Evolutionary conservation across 768 basidiomycete species (phyloP).

Genomic region (Hericium erinaceus): DNA sequence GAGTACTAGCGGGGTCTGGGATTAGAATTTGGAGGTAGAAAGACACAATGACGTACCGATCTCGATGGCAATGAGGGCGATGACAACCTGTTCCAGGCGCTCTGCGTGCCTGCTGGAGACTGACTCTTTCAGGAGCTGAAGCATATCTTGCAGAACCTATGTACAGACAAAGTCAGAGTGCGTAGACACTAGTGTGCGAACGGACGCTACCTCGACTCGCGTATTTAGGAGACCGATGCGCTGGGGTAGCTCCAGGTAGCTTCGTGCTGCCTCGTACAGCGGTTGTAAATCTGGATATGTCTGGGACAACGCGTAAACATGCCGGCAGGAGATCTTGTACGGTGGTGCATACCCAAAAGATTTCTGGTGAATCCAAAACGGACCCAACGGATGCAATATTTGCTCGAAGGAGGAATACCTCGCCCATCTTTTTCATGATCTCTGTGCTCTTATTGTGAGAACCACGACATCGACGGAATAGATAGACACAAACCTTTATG

Average conservation of each 20-base stretch:
- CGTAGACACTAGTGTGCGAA: background rate
- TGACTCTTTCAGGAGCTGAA: conserved; percentile 89
- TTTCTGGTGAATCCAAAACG: conserved; percentile 92
- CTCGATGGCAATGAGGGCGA: conserved; percentile 82
- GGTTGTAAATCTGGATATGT: conserved; percentile 93
- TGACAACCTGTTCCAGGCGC: conserved; percentile 87
- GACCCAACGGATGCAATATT: conserved; percentile 95
- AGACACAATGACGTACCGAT: conserved; percentile 43
- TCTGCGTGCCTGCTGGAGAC: conserved; percentile 88
- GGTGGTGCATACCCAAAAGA: conserved; percentile 71
- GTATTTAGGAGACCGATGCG: conserved; percentile 89
- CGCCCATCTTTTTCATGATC: conserved; percentile 97
- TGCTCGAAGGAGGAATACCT: conserved; percentile 85
- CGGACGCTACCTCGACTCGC: conserved; percentile 69
- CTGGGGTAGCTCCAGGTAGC: conserved; percentile 92
- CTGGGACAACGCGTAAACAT: conserved; percentile 28
- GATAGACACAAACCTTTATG: conserved; percentile 50
- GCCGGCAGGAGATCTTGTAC: background rate
- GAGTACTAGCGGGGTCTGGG: conserved; percentile 44
- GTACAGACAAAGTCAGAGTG: background rate
- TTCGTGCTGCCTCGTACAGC: conserved; percentile 85
- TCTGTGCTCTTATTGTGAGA: conserved; percentile 31
- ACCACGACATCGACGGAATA: too few species aligned
- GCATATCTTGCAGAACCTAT: conserved; percentile 93
- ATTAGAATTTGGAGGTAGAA: background rate